Conservation (phyloP, 164 flowering plant genomes). For the Macadamia integrifolia region DNA sequence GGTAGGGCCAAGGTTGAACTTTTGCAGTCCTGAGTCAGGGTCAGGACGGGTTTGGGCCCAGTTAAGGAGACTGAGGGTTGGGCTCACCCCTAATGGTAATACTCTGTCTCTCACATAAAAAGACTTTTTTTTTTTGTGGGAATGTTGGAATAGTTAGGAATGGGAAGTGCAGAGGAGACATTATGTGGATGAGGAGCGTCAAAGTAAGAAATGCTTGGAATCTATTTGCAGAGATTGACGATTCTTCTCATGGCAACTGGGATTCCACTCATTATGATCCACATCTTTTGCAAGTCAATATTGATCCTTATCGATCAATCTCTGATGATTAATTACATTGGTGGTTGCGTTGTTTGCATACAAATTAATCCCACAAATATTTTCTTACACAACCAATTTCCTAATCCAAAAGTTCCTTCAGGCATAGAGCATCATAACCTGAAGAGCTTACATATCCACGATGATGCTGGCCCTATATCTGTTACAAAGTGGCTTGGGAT, state of each 20-base stretch:
- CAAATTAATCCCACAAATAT: constrained; percentile 65
- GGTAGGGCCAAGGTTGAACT: too few relatives aligned
- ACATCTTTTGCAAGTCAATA: constrained; percentile 40
- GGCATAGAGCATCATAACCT: constrained; percentile 47
- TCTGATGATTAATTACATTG: constrained; percentile 25
- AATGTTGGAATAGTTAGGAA: constrained; percentile 34
- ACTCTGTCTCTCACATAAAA: too few relatives aligned
- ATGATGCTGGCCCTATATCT: constrained; percentile 31
- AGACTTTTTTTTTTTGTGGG: not conserved
- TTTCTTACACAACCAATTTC: constrained; percentile 61
- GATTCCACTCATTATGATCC: constrained; percentile 37
- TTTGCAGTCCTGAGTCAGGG: too few relatives aligned
- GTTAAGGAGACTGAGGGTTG: too few relatives aligned
- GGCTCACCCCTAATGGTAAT: too few relatives aligned
- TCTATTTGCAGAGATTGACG: constrained; percentile 45
- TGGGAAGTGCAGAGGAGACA: constrained; percentile 69
- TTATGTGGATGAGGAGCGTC: constrained; percentile 55
- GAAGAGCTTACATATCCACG: constrained; percentile 43
- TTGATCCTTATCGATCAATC: constrained; percentile 50
- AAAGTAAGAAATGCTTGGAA: constrained; percentile 44
- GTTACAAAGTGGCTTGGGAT: constrained; percentile 30
- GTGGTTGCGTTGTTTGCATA: constrained; percentile 49
- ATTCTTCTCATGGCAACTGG: constrained; percentile 37
- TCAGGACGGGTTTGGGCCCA: too few relatives aligned
- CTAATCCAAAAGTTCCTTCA: constrained; percentile 67